A percentile compares a stretch with the other conserved stretches of the same genome.
phyloP scores from a whole-genome alignment of 345 rosid genomes.

The Populus alba region DNA sequence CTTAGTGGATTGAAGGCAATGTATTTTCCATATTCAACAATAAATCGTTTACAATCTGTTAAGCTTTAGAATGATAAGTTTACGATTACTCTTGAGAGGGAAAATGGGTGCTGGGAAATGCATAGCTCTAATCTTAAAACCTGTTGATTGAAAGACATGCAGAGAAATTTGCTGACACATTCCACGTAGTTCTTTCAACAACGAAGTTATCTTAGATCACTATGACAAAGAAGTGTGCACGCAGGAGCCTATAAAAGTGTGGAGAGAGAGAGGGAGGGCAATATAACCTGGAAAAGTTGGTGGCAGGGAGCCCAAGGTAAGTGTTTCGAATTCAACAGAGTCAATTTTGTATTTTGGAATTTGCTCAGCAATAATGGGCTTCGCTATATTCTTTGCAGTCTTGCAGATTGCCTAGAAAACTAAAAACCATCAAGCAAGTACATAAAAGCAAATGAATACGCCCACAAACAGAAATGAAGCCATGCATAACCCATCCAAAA shows the following conservation, averaged over 20 bases:
- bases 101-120: not conserved
- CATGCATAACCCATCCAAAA: not conserved
- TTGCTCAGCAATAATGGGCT: slow-evolving; percentile 37
- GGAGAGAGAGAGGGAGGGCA: not conserved
- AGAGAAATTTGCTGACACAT: not conserved
- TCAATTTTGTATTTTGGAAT: slow-evolving; percentile 37
- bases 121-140: not conserved
- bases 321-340: slow-evolving; percentile 30
- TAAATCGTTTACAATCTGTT: not conserved
- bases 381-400: slow-evolving; percentile 26
- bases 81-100: not conserved
- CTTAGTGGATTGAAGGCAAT: not conserved
- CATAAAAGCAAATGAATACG: not conserved
- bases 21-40: not conserved
- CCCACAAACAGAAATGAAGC: not conserved
- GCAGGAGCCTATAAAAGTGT: not conserved
- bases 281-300: slow-evolving; percentile 28
- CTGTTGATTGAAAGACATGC: not conserved
- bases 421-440: not conserved
- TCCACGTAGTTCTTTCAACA: not conserved
- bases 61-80: not conserved
- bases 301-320: slow-evolving; percentile 32
- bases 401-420: slow-evolving; percentile 31
- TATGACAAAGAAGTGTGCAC: not conserved
- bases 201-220: not conserved